Percentiles rank a stretch among this genome's conserved stretches.
Conservation (phyloP, 148 eudicot genomes). For the Amaranthus palmeri region DNA sequence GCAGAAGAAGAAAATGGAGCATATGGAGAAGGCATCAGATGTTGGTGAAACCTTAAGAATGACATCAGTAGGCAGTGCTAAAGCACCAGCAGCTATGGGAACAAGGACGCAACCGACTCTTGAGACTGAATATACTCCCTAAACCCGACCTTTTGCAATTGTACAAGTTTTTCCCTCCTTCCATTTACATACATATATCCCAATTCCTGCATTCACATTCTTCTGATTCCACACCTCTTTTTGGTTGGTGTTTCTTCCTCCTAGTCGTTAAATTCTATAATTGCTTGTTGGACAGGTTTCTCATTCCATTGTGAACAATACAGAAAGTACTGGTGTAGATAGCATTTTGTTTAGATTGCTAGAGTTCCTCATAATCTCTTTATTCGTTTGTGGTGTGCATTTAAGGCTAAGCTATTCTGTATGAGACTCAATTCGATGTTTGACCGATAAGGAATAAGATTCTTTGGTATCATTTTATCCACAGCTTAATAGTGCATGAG, state of each 20-base stretch:
- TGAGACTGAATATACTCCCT: constrained; percentile 79
- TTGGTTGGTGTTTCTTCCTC: constrained; percentile 33
- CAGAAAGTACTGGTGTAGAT: constrained; percentile 36
- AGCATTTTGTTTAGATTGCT: constrained; percentile 32
- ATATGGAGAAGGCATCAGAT: constrained; percentile 83
- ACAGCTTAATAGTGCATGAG: not conserved
- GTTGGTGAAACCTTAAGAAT: constrained; percentile 68
- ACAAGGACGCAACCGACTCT: constrained; percentile 81
- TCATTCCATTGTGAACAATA: constrained; percentile 24
- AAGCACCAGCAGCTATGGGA: constrained; percentile 76
- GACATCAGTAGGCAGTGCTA: constrained; percentile 61
- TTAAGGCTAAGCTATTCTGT: constrained; percentile 20
- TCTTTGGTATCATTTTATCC: not conserved
- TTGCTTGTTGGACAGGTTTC: constrained; percentile 24
- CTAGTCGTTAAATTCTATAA: constrained; percentile 16
- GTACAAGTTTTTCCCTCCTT: constrained; percentile 31
- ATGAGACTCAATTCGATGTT: constrained; percentile 18
- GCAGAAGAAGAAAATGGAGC: constrained; percentile 49
- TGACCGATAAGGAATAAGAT: constrained; percentile 25
- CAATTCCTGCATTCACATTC: constrained; percentile 42
- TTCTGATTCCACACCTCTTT: constrained; percentile 39
- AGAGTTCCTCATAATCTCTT: constrained; percentile 20
- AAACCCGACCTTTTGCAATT: constrained; percentile 19
- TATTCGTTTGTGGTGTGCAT: constrained; percentile 29
- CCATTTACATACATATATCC: constrained; percentile 35